Evolutionary conservation across 345 rosid species (phyloP).

Genomic region (Rhodamnia argentea): DNA sequence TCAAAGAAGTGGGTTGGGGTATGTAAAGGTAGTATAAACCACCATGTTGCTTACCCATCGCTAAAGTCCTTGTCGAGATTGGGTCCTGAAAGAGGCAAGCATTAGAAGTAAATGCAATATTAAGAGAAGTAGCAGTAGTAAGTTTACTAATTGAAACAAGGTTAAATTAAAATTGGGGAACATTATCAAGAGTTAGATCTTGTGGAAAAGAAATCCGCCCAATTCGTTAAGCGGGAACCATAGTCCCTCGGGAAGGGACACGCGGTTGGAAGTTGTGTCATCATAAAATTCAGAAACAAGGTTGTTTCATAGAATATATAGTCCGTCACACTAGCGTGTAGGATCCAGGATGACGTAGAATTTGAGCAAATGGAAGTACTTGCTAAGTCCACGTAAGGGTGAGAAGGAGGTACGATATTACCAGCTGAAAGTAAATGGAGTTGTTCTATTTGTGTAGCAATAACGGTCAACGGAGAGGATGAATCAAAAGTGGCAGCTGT

Average conservation of each 20-base stretch:
- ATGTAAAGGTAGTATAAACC: background rate
- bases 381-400: no score
- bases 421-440: no score
- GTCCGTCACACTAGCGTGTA: background rate
- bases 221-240: background rate
- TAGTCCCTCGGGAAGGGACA: background rate
- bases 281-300: background rate
- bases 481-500: no score
- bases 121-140: background rate
- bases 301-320: background rate
- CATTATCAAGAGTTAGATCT: background rate
- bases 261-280: background rate
- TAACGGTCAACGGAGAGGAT: no score
- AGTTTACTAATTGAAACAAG: background rate
- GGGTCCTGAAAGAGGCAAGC: background rate
- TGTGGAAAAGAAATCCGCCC: background rate
- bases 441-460: no score
- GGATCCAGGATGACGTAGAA: no score
- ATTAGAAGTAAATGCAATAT: background rate
- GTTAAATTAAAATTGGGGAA: background rate
- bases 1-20: background rate
- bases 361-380: no score
- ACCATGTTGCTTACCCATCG: background rate
- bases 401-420: no score
- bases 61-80: background rate